Percentiles rank a stretch among this genome's conserved stretches.
These are phyloP conservation scores for Diaporthe longicolla DNA, from an alignment of 2,329 filamentous ascomycete species.

Conservation along the genomic window DNA sequence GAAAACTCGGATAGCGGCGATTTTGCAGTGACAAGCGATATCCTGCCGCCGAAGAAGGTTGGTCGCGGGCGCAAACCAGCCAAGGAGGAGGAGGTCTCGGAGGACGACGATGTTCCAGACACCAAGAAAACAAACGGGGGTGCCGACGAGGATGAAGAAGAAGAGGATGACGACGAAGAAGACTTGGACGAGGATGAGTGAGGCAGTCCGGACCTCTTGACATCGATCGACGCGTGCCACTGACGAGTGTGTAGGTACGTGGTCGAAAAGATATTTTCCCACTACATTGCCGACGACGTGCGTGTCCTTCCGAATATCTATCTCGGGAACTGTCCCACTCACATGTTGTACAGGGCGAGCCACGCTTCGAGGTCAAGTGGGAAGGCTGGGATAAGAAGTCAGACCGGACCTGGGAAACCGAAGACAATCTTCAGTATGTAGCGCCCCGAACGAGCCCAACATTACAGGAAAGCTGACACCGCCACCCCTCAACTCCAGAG, in stretches of 20 bases:
- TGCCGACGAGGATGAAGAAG: conserved; percentile 44
- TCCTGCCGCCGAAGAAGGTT: conserved; percentile 43
- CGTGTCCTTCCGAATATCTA: conserved; percentile 43
- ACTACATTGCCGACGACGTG: conserved; percentile 72
- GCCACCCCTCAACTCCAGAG: conserved; percentile 54
- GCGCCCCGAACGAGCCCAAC: not conserved
- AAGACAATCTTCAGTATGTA: conserved; percentile 75
- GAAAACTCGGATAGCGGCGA: conserved; percentile 54
- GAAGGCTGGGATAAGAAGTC: conserved; percentile 79
- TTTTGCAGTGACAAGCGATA: conserved; percentile 44
- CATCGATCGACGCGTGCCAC: conserved; percentile 46
- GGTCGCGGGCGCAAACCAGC: conserved; percentile 34
- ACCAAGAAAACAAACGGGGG: conserved; percentile 31
- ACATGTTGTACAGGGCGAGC: conserved; percentile 56
- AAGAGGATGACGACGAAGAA: conserved; percentile 46
- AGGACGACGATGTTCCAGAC: conserved; percentile 44
- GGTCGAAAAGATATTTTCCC: conserved; percentile 80
- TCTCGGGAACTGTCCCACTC: not conserved
- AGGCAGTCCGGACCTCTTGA: conserved; percentile 41
- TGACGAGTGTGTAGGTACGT: conserved; percentile 69
- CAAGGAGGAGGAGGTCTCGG: conserved; percentile 44
- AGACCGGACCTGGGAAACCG: conserved; percentile 85
- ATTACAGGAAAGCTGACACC: not conserved
- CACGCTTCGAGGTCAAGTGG: conserved; percentile 84
- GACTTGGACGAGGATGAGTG: conserved; percentile 50